Conservation (phyloP, 257 asterid genomes). For the Plectranthus barbatus region DNA sequence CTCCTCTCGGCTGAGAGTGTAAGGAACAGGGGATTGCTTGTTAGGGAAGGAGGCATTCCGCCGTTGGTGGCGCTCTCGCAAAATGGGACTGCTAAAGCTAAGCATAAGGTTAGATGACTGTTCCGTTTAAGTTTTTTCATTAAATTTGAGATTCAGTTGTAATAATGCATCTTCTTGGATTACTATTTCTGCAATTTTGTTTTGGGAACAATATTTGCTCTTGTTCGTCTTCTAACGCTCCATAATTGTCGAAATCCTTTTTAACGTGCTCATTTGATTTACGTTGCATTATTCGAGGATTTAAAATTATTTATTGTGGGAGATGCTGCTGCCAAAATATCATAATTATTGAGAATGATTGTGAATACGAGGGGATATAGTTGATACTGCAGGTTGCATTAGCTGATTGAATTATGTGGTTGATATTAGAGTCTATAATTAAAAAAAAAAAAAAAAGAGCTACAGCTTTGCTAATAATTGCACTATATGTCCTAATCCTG, state of each 20-base stretch:
- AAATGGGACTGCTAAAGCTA: slow-evolving; percentile 79
- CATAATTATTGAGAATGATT: slow-evolving; percentile 15
- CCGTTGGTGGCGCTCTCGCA: slow-evolving; percentile 93
- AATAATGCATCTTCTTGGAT: neutral
- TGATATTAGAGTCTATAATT: neutral
- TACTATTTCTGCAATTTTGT: neutral
- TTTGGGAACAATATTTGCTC: neutral
- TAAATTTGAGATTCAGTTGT: neutral
- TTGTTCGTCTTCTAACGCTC: neutral
- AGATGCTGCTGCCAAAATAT: slow-evolving; percentile 4
- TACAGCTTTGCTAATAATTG: neutral
- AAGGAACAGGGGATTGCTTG: slow-evolving; percentile 70
- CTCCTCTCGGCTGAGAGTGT: slow-evolving; percentile 74
- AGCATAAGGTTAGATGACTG: slow-evolving; percentile 65
- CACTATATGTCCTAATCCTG: slow-evolving; percentile 7
- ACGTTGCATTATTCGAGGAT: neutral
- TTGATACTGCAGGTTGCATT: slow-evolving; percentile 6
- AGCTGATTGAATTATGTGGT: slow-evolving; percentile 12
- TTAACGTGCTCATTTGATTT: slow-evolving; percentile 7
- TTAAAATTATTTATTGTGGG: neutral
- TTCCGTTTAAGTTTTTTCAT: neutral
- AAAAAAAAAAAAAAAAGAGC: neutral
- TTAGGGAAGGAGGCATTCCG: slow-evolving; percentile 94
- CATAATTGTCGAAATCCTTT: neutral
- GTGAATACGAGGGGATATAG: slow-evolving; percentile 8